Percentiles rank a stretch among this genome's conserved stretches.
Evolutionary conservation across 208 protist genomes (phyloP).

Genomic region (Wallacemonas rigidus): DNA sequence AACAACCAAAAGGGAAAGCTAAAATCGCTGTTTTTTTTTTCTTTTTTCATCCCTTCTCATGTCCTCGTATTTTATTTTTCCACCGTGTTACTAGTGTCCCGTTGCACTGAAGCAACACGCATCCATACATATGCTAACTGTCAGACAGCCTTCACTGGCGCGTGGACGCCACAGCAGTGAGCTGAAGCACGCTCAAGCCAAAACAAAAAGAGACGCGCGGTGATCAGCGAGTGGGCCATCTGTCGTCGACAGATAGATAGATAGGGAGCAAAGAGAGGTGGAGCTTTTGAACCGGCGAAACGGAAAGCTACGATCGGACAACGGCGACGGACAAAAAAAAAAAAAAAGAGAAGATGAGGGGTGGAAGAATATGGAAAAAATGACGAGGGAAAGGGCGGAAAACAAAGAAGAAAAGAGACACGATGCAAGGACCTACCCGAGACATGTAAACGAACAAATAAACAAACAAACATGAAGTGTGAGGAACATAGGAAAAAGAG

Average conservation of each 20-base stretch:
- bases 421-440: slow-evolving; percentile 3
- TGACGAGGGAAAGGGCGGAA: slow-evolving; percentile 6
- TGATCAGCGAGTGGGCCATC: too few species aligned
- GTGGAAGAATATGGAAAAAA: neutral
- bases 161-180: neutral
- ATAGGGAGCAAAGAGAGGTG: neutral
- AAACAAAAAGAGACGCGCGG: neutral
- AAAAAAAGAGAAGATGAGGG: slow-evolving; percentile 1
- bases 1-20: neutral
- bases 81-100: neutral
- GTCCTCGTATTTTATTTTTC: too few species aligned
- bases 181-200: neutral
- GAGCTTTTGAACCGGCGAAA: neutral
- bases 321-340: neutral
- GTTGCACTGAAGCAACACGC: neutral
- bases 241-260: too few species aligned
- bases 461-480: slow-evolving; percentile 1
- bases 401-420: neutral
- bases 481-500: slow-evolving; percentile 6
- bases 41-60: neutral
- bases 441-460: slow-evolving; percentile 10
- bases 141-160: too few species aligned
- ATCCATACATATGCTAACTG: neutral
- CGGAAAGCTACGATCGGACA: neutral
- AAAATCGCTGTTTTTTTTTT: neutral